Evolutionary conservation across 805 yeast genomes (phyloP).

Genomic region (Candida parachauliodes): DNA sequence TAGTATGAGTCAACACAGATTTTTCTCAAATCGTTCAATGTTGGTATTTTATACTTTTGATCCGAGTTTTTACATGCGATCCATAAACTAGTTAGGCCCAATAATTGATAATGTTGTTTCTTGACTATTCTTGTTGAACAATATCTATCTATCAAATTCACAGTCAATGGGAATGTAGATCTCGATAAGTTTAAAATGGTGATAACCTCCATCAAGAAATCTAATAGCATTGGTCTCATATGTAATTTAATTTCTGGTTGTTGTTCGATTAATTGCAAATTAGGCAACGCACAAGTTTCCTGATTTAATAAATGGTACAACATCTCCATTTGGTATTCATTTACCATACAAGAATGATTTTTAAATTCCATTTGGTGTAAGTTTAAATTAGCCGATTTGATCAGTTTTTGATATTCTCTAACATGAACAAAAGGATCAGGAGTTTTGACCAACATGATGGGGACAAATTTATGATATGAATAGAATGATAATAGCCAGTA

Average conservation of each 20-base stretch:
- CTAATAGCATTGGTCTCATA: constrained; percentile 42
- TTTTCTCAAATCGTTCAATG: constrained; percentile 47
- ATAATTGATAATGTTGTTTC: constrained; percentile 43
- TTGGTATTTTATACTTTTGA: constrained; percentile 55
- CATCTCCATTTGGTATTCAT: constrained; percentile 46
- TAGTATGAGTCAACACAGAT: constrained; percentile 59
- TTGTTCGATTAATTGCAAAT: constrained; percentile 37
- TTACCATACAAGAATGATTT: constrained; percentile 40
- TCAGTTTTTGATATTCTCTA: constrained; percentile 26
- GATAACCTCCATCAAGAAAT: constrained; percentile 43
- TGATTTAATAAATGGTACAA: constrained; percentile 29
- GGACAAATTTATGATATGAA: background rate
- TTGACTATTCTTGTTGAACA: constrained; percentile 43
- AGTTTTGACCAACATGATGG: constrained; percentile 10
- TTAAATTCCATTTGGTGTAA: constrained; percentile 46
- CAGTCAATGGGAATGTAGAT: constrained; percentile 43
- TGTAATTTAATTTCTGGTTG: constrained; percentile 44
- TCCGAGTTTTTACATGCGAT: constrained; percentile 46
- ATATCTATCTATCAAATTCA: constrained; percentile 41
- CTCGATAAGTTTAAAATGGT: constrained; percentile 38
- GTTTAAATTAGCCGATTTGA: constrained; percentile 38
- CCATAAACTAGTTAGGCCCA: constrained; percentile 44
- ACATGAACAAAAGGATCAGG: constrained; percentile 34
- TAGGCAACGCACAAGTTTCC: constrained; percentile 28
- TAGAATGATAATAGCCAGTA: constrained; percentile 5